Evolutionary conservation across 805 yeast genomes (phyloP).

Genomic region (Yarrowia phangngaensis): DNA sequence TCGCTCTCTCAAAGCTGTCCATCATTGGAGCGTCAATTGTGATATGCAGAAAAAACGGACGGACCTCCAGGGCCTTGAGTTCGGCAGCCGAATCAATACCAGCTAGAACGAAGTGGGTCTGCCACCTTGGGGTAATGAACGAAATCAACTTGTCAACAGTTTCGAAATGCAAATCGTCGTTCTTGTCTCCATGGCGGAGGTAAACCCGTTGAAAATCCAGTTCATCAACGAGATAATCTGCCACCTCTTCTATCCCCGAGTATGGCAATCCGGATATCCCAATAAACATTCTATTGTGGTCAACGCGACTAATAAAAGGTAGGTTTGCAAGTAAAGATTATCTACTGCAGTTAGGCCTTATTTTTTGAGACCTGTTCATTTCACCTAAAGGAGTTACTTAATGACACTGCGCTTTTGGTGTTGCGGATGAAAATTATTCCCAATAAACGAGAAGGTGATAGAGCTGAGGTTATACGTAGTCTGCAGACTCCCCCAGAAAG

Average conservation of each 20-base stretch:
- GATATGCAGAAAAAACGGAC: constrained; percentile 83
- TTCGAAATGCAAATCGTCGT: constrained; percentile 40
- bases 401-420: too few species aligned
- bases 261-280: constrained; percentile 69
- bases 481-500: too few species aligned
- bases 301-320: too few species aligned
- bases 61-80: constrained; percentile 44
- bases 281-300: constrained; percentile 51
- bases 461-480: too few species aligned
- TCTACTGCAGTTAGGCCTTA: too few species aligned
- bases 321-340: too few species aligned
- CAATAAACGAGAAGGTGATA: too few species aligned
- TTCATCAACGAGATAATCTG: constrained; percentile 48
- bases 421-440: too few species aligned
- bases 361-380: too few species aligned
- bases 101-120: constrained; percentile 54
- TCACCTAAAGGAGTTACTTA: too few species aligned
- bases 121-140: constrained; percentile 66
- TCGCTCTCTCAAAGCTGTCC: constrained; percentile 42
- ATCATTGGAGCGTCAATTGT: constrained; percentile 69
- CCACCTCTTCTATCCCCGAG: constrained; percentile 65
- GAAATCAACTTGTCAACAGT: constrained; percentile 49
- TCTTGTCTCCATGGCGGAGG: constrained; percentile 29
- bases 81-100: constrained; percentile 42
- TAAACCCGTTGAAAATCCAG: constrained; percentile 50